A percentile compares a stretch with the other conserved stretches of the same genome.
These are phyloP conservation scores for Millerozyma acaciae DNA, from an alignment of 805 yeast species.

Conservation along the genomic window DNA sequence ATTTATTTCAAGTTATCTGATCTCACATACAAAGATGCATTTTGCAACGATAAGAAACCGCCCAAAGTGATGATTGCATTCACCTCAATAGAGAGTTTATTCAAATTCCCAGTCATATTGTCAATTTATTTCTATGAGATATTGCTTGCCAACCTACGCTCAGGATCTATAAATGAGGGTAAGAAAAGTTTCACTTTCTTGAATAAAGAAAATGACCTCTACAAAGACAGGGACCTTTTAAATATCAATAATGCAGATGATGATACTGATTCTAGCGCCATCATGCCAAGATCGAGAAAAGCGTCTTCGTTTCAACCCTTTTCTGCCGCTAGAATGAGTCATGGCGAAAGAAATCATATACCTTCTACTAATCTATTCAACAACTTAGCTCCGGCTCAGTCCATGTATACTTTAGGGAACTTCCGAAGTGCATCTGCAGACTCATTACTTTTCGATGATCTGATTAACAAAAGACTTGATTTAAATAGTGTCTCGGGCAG, in stretches of 20 bases:
- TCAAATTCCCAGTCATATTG: constrained; percentile 34
- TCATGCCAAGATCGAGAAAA: constrained; percentile 22
- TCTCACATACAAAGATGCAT: constrained; percentile 9
- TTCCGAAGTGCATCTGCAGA: constrained; percentile 38
- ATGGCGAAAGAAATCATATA: constrained; percentile 11
- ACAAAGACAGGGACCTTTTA: constrained; percentile 27
- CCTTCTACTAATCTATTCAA: constrained; percentile 3
- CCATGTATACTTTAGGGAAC: constrained; percentile 31
- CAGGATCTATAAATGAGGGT: constrained; percentile 11
- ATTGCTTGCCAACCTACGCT: constrained; percentile 17
- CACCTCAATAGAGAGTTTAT: constrained; percentile 14
- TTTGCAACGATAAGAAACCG: constrained; percentile 6
- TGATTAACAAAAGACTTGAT: constrained; percentile 27
- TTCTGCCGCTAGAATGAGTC: constrained; percentile 10
- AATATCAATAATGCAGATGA: constrained; percentile 15
- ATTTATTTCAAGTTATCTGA: constrained; percentile 33
- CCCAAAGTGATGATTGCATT: not conserved
- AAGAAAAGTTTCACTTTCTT: constrained; percentile 36
- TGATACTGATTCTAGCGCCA: constrained; percentile 24
- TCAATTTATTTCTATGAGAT: constrained; percentile 32
- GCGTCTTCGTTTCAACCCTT: constrained; percentile 17
- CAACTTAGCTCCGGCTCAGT: constrained; percentile 22
- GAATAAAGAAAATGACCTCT: constrained; percentile 23
- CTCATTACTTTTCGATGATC: constrained; percentile 33
- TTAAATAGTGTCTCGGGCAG: not conserved